Conservation (phyloP, 306 rosid genomes). For the Lagenaria siceraria region DNA sequence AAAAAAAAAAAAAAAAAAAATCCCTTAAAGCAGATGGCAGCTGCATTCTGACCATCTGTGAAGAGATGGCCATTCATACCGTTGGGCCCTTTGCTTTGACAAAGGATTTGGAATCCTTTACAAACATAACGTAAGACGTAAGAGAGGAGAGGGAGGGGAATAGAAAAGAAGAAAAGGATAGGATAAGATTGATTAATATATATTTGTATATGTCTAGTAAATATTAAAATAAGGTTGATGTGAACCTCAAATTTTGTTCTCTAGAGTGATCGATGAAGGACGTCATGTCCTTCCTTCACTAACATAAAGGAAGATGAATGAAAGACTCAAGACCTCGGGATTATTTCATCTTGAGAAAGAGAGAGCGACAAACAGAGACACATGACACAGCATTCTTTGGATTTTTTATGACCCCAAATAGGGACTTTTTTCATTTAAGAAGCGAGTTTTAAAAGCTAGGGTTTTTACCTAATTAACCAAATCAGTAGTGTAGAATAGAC, state of each 20-base stretch:
- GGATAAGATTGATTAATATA: background rate
- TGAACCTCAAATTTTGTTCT: background rate
- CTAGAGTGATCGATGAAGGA: background rate
- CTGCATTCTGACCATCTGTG: background rate
- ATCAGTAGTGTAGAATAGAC: background rate
- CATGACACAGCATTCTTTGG: background rate
- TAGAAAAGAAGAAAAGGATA: background rate
- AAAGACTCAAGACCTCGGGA: background rate
- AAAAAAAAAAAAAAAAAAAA: background rate
- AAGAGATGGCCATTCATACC: background rate
- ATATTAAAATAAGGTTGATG: background rate
- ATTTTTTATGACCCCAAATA: background rate
- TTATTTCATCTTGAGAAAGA: background rate
- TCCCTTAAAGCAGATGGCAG: background rate
- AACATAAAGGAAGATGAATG: background rate
- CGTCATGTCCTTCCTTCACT: background rate
- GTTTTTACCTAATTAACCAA: background rate
- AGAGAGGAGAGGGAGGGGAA: background rate
- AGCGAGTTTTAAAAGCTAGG: background rate
- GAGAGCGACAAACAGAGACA: background rate
- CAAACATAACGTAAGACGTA: background rate
- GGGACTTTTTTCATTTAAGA: background rate
- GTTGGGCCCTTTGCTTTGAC: constrained; percentile 7
- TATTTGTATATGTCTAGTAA: background rate
- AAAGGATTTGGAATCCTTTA: background rate